Conservation (phyloP, 257 asterid genomes). For the Cynanchum wilfordii region DNA sequence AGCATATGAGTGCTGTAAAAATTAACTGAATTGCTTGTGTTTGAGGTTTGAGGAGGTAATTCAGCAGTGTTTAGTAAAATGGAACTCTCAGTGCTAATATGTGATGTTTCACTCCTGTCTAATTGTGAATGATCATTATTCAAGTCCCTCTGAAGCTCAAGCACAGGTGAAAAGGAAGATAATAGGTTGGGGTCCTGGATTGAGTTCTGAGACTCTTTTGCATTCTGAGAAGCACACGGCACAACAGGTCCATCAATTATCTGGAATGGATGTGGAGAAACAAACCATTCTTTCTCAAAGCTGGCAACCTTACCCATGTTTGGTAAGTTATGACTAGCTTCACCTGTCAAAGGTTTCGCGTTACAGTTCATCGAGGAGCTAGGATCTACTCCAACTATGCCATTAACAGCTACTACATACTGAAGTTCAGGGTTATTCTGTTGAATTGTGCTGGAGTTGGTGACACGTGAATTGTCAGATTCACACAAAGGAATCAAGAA, state of each 20-base stretch:
- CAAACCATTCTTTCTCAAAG: slow-evolving; percentile 29
- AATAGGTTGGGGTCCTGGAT: slow-evolving; percentile 17
- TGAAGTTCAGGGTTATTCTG: slow-evolving; percentile 43
- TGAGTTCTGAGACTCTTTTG: slow-evolving; percentile 27
- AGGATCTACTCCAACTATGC: slow-evolving; percentile 39
- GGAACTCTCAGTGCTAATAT: slow-evolving; percentile 33
- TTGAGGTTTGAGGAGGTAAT: slow-evolving; percentile 29
- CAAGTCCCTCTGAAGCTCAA: slow-evolving; percentile 31
- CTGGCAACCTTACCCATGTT: slow-evolving; percentile 27
- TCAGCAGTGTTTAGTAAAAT: slow-evolving; percentile 20
- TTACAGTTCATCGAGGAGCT: slow-evolving; percentile 25
- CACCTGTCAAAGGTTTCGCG: slow-evolving; percentile 29
- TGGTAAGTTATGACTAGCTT: slow-evolving; percentile 28
- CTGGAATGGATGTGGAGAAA: slow-evolving; percentile 33
- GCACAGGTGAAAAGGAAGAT: slow-evolving; percentile 31
- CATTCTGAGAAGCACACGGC: slow-evolving; percentile 20
- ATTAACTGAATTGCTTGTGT: slow-evolving; percentile 21
- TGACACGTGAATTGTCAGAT: slow-evolving; percentile 34
- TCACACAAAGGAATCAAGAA: slow-evolving; percentile 57
- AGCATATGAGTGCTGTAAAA: slow-evolving; percentile 24
- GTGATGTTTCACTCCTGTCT: slow-evolving; percentile 22
- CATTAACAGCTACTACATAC: slow-evolving; percentile 65
- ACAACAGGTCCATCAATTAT: slow-evolving; percentile 28
- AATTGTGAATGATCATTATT: slow-evolving; percentile 20
- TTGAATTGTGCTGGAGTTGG: slow-evolving; percentile 33